These are phyloP conservation scores for Botrytis elliptica DNA, from an alignment of 2,329 filamentous ascomycete genomes.

Conservation along the genomic window DNA sequence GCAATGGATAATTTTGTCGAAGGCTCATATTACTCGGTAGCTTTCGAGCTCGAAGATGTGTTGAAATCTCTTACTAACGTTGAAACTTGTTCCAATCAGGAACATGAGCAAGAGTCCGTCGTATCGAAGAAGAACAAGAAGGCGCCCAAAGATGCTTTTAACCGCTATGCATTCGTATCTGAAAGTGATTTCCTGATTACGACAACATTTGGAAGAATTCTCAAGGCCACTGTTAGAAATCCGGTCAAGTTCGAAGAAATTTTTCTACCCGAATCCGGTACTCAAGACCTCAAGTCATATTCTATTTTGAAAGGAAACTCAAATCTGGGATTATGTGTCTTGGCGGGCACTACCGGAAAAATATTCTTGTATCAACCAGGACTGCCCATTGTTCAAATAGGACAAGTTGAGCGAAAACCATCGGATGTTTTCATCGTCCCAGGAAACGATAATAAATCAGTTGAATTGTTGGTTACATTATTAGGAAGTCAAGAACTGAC, in stretches of 20 bases:
- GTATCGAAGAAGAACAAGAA: conserved; percentile 40
- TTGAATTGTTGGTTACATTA: conserved; percentile 1
- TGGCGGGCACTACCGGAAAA: conserved; percentile 47
- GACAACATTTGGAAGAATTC: conserved; percentile 60
- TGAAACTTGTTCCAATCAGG: background rate
- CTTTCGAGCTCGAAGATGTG: conserved; percentile 24
- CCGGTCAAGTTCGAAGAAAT: conserved; percentile 37
- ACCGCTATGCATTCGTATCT: conserved; percentile 63
- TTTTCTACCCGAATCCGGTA: conserved; percentile 30
- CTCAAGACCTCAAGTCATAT: conserved; percentile 47
- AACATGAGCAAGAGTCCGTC: background rate
- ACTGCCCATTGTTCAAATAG: conserved; percentile 26
- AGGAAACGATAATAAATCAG: background rate
- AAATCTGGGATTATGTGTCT: conserved; percentile 42
- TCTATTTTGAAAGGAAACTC: conserved; percentile 45
- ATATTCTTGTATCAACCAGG: conserved; percentile 32
- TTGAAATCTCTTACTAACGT: conserved; percentile 1
- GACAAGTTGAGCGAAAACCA: conserved; percentile 32
- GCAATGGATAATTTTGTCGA: background rate
- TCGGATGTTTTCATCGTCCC: conserved; percentile 38
- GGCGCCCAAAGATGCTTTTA: conserved; percentile 48
- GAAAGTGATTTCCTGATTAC: conserved; percentile 53
- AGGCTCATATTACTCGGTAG: background rate
- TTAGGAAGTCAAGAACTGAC: background rate
- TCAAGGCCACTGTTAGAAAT: conserved; percentile 45